Base-by-base conservation (phyloP, 1,284 basidiomycete genomes). In the Erythrobasidium hasegawianum region DNA sequence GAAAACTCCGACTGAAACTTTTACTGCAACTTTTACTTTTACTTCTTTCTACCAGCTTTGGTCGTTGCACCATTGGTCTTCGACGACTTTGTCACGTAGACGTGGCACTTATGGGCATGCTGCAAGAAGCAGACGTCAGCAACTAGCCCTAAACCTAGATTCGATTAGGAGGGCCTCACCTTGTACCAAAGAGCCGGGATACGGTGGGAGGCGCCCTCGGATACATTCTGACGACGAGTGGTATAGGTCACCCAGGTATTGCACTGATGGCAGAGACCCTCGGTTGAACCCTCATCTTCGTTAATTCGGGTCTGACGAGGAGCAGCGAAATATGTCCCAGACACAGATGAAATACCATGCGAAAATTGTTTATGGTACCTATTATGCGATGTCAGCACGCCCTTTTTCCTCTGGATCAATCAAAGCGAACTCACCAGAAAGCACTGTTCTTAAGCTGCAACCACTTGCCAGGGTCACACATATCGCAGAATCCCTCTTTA, bases 291-390 rank as follows among this genome's bases (percentile, higher is more conserved):
- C 16, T 68, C 68, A 1, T 13, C 53, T 26, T 20, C 18, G 16
- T 39, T 47, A 1, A 24, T 13, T 20, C 70, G 53, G 20, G 57
- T 61, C 24, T 59, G 57, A 56, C 68, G 47, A 2, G 70, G 68
- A 14, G 59, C 60, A 8, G 67, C 45, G 57, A 71, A 70, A 22
- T 57, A 56, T 16, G 66, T 53, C 27, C 69, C 70, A 24, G 53
- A 71, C 45, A 50, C 68, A 50, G 59, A 69, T 7, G 57, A 62
- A 33, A 72, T 60, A 11, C 71, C 71, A 43, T 72, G 71, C 16
- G 68, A 59, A 55, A 67, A 72, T 50, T 72, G 71, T 18, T 68
- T 66, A 45, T 72, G 71, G 47, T 72, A 68, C 67, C 67, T 68
- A 39, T 29, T 1, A 1, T 10, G 39, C 8, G 18, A 13, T 47